phyloP scores from a whole-genome alignment of 495 filamentous ascomycete species.

The Penicillium fimorum region DNA sequence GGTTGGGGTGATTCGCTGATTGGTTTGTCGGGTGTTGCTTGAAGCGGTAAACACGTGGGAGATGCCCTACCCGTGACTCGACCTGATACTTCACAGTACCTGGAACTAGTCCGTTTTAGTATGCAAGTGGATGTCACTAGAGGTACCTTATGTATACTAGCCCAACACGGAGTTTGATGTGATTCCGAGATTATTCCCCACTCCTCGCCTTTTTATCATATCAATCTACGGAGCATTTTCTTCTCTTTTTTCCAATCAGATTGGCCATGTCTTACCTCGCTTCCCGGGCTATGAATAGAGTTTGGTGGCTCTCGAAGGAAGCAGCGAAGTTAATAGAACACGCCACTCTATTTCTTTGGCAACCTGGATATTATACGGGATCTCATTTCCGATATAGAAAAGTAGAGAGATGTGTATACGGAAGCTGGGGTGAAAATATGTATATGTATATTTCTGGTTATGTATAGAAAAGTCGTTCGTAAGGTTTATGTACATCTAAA shows the following conservation, averaged over 20 bases:
- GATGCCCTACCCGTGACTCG: not conserved
- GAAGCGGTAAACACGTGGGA: conserved; percentile 3
- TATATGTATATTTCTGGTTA: no score
- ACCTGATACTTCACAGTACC: not conserved
- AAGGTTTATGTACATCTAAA: no score
- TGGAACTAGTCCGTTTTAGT: not conserved
- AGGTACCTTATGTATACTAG: not conserved
- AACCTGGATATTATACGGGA: not conserved
- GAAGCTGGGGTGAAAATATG: not conserved
- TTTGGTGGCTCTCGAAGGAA: no score
- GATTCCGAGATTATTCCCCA: no score
- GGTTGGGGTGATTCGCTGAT: not conserved
- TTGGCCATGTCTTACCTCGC: no score
- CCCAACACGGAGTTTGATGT: not conserved
- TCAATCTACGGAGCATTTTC: no score
- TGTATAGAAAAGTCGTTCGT: no score
- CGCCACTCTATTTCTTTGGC: no score
- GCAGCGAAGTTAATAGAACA: no score
- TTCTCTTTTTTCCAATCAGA: no score
- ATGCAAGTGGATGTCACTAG: not conserved
- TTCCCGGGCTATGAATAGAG: no score
- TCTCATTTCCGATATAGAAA: not conserved
- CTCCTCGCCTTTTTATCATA: no score
- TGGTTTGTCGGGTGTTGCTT: not conserved
- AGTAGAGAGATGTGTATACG: not conserved